Conservation (phyloP, 129 eudicot species). For the Deinandra increscens region DNA sequence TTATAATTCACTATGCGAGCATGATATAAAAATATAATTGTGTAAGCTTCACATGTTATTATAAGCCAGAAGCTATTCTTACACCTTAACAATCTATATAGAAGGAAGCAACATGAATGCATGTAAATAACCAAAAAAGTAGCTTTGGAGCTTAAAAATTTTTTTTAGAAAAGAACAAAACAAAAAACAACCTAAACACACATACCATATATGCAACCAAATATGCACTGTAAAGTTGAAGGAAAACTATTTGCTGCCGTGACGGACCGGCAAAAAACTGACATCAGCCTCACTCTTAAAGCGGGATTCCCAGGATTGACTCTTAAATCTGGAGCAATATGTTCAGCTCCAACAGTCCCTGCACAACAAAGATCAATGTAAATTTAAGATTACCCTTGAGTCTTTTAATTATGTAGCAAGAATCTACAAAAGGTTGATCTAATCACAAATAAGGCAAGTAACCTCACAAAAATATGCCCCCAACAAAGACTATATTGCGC, state of each 20-base stretch:
- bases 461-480: constrained; percentile 1
- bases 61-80: constrained; percentile 2
- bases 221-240: constrained; percentile 90
- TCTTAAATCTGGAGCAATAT: constrained; percentile 62
- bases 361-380: constrained; percentile 25
- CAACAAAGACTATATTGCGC: constrained; percentile 13
- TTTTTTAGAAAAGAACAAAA: too few relatives aligned
- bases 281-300: constrained; percentile 73
- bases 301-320: constrained; percentile 72
- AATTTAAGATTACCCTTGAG: constrained; percentile 14
- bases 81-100: background rate
- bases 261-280: constrained; percentile 81
- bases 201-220: constrained; percentile 91
- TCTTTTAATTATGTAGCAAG: constrained; percentile 6
- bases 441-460: constrained; percentile 8
- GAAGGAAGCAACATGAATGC: background rate
- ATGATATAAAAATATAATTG: background rate
- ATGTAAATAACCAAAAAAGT: constrained; percentile 1
- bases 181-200: background rate
- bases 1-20: constrained; percentile 6
- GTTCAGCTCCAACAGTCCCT: constrained; percentile 78
- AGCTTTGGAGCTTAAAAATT: constrained; percentile 15
- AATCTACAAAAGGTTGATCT: constrained; percentile 3
- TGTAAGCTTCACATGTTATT: constrained; percentile 1
- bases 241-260: constrained; percentile 95